Evolutionary conservation across 768 basidiomycete genomes (phyloP).

Genomic region (Kwoniella bestiolae): DNA sequence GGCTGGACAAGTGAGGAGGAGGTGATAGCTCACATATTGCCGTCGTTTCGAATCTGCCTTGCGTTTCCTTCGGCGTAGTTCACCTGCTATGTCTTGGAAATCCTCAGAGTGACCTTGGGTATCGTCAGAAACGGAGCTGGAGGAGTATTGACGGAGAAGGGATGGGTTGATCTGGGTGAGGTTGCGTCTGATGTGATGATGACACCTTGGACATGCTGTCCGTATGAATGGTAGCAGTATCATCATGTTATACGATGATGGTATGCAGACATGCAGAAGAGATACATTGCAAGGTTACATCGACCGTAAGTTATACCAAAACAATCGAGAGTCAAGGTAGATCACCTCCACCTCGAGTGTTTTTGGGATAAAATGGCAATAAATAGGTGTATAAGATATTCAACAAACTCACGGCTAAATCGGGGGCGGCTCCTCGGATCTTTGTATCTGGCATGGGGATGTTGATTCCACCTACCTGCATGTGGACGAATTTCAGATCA

Average conservation of each 20-base stretch:
- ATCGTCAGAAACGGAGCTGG: neutral
- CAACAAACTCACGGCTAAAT: slow-evolving; percentile 17
- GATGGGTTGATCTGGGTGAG: no score
- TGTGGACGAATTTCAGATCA: neutral
- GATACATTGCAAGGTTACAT: no score
- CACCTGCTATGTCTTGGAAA: slow-evolving; percentile 24
- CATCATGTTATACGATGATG: neutral
- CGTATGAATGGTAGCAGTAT: neutral
- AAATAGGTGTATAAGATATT: slow-evolving; percentile 15
- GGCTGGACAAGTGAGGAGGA: neutral
- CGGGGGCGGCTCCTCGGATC: neutral
- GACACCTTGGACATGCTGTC: slow-evolving; percentile 5
- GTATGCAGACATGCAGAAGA: neutral
- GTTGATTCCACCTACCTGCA: neutral
- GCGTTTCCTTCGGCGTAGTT: slow-evolving; percentile 38
- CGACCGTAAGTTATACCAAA: no score
- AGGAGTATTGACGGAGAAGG: neutral
- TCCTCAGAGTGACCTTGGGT: neutral
- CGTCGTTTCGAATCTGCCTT: slow-evolving; percentile 53
- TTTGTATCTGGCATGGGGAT: neutral
- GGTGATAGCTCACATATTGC: slow-evolving; percentile 45
- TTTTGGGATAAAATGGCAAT: slow-evolving; percentile 23
- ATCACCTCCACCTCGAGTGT: neutral
- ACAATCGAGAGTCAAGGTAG: neutral
- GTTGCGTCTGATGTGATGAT: neutral